A percentile compares a stretch with the other conserved stretches of the same genome.
Conservation (phyloP, 108 stramenopile species). For the Stephanodiscus triporus region DNA sequence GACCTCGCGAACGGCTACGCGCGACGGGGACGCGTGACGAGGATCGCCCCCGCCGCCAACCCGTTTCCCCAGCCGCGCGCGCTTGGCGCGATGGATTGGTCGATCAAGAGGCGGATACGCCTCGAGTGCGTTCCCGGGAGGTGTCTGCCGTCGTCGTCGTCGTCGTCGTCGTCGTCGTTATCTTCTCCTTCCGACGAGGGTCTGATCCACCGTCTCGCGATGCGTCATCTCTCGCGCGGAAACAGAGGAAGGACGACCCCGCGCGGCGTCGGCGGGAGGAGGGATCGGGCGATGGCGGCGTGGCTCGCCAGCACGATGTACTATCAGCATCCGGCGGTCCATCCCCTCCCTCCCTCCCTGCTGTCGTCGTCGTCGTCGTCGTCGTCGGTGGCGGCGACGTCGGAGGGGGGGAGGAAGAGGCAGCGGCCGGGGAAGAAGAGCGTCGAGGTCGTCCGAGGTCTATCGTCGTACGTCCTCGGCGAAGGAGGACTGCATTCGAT, state of each 20-base stretch:
- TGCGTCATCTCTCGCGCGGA: slow-evolving; percentile 23
- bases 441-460: slow-evolving; percentile 3
- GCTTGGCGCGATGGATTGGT: slow-evolving; percentile 46
- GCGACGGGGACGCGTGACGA: too few species aligned
- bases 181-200: slow-evolving; percentile 22
- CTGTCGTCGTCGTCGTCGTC: slow-evolving; percentile 2
- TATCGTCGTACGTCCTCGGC: slow-evolving; percentile 18
- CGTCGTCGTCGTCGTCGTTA: slow-evolving; percentile 6
- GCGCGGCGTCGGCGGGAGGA: too few species aligned
- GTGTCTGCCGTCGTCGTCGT: slow-evolving; percentile 22
- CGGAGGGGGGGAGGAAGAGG: neutral
- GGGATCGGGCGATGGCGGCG: slow-evolving; percentile 27
- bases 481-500: slow-evolving; percentile 15
- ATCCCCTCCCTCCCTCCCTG: slow-evolving; percentile 38
- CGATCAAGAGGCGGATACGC: slow-evolving; percentile 45
- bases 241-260: too few species aligned
- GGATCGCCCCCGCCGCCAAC: neutral
- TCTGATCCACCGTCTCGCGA: slow-evolving; percentile 23
- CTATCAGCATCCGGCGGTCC: slow-evolving; percentile 52
- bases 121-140: slow-evolving; percentile 32
- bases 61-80: slow-evolving; percentile 22
- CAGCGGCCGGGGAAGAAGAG: neutral
- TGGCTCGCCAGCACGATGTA: slow-evolving; percentile 50
- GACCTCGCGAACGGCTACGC: too few species aligned
- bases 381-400: neutral